A percentile compares a stretch with the other conserved stretches of the same genome.
These are phyloP conservation scores for Colletotrichum horii DNA, from an alignment of 2,329 filamentous ascomycete species.

Conservation along the genomic window DNA sequence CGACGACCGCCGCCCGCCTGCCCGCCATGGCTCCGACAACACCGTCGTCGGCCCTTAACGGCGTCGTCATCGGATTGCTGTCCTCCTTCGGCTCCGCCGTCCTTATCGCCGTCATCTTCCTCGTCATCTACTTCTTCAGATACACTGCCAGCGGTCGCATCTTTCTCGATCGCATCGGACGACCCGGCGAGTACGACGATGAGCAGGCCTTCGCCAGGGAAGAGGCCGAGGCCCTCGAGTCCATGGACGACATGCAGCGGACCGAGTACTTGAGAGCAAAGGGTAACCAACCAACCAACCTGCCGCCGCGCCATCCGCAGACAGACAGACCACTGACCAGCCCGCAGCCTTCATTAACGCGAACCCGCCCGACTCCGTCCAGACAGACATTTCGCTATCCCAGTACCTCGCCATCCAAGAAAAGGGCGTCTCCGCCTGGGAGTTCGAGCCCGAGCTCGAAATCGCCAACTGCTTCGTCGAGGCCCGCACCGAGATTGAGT, in stretches of 20 bases:
- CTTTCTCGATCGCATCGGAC: slow-evolving; percentile 88
- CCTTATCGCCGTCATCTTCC: slow-evolving; percentile 79
- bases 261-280: slow-evolving; percentile 94
- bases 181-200: slow-evolving; percentile 96
- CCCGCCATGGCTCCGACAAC: slow-evolving; percentile 26
- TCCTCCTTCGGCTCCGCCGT: slow-evolving; percentile 93
- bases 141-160: slow-evolving; percentile 90
- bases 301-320: background rate
- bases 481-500: slow-evolving; percentile 94
- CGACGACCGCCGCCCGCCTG: slow-evolving; percentile 15
- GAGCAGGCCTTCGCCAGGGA: slow-evolving; percentile 93
- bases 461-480: slow-evolving; percentile 99
- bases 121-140: slow-evolving; percentile 90
- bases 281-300: slow-evolving; percentile 60
- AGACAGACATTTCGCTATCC: slow-evolving; percentile 96
- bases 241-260: slow-evolving; percentile 91
- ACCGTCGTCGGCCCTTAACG: slow-evolving; percentile 61
- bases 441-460: slow-evolving; percentile 98
- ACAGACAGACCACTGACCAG: background rate
- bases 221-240: slow-evolving; percentile 92
- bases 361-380: slow-evolving; percentile 92
- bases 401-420: slow-evolving; percentile 99
- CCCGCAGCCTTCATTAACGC: slow-evolving; percentile 84
- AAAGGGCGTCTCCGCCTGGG: slow-evolving; percentile 99
- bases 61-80: slow-evolving; percentile 92